These are phyloP conservation scores for Pelargonium australe DNA, from an alignment of 441 rosid species.

Conservation along the genomic window DNA sequence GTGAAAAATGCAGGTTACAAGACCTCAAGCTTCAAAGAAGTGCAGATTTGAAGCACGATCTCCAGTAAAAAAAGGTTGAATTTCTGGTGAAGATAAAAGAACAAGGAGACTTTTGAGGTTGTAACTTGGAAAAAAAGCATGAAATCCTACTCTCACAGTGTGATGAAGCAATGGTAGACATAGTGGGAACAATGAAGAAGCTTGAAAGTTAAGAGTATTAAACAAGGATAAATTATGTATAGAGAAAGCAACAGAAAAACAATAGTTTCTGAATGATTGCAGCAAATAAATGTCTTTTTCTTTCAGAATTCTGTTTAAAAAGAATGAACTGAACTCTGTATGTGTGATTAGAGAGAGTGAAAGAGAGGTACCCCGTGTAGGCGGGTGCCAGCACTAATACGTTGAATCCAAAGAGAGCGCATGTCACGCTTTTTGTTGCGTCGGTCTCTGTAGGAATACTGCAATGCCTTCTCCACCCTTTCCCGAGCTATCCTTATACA, in stretches of 20 bases:
- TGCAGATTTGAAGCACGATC: neutral
- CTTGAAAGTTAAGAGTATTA: no score
- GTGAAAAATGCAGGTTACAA: neutral
- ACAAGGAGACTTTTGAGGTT: neutral
- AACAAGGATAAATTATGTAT: no score
- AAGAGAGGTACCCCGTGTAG: slow-evolving; percentile 56
- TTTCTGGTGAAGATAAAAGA: neutral
- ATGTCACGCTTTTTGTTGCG: slow-evolving; percentile 95
- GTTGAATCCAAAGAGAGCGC: slow-evolving; percentile 92
- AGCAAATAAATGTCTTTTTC: no score
- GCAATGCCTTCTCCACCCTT: slow-evolving; percentile 93
- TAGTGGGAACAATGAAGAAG: no score
- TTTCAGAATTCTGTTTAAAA: no score
- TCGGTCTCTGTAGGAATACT: slow-evolving; percentile 86
- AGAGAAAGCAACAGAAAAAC: no score
- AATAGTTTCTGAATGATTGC: no score
- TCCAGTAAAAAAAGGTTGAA: neutral
- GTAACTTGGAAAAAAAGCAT: neutral
- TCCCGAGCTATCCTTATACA: slow-evolving; percentile 85
- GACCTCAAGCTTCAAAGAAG: neutral
- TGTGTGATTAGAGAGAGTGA: neutral
- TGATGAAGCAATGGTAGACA: no score
- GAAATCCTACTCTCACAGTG: no score
- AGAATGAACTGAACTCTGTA: neutral
- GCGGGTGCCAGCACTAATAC: slow-evolving; percentile 87